These are phyloP conservation scores for Lactifluus pinguis DNA, from an alignment of 768 basidiomycete species.

Conservation along the genomic window DNA sequence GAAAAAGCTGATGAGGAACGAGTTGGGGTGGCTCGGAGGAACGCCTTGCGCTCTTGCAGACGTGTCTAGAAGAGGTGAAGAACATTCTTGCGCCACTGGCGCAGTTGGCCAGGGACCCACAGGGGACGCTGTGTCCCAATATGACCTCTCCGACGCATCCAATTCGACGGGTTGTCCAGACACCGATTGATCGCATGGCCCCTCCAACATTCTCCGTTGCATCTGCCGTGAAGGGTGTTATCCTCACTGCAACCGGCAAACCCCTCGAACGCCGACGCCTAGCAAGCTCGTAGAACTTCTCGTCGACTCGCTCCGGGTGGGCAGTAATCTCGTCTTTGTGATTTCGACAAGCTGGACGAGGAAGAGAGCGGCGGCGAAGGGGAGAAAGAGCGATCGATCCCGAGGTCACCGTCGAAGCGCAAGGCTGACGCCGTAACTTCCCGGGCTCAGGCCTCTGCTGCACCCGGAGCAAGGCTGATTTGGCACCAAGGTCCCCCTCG, in stretches of 20 bases:
- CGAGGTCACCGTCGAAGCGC: slow-evolving; percentile 31
- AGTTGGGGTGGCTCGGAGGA: slow-evolving; percentile 46
- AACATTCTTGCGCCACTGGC: slow-evolving; percentile 50
- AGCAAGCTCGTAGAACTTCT: slow-evolving; percentile 59
- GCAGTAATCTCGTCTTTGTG: slow-evolving; percentile 54
- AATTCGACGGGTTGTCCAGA: slow-evolving; percentile 34
- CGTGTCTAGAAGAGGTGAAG: slow-evolving; percentile 65
- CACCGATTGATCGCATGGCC: slow-evolving; percentile 40
- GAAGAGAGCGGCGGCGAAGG: slow-evolving; percentile 25
- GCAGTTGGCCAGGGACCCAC: slow-evolving; percentile 27
- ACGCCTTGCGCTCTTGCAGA: slow-evolving; percentile 43
- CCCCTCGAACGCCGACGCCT: slow-evolving; percentile 60
- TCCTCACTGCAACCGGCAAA: slow-evolving; percentile 73
- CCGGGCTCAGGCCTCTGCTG: not conserved
- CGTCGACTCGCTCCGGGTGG: slow-evolving; percentile 47
- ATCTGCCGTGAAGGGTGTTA: slow-evolving; percentile 49
- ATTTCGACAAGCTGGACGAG: slow-evolving; percentile 37
- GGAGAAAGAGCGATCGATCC: slow-evolving; percentile 20
- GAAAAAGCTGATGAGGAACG: slow-evolving; percentile 47
- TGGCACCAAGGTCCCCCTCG: slow-evolving; percentile 34
- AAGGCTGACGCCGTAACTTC: not conserved
- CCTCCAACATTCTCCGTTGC: slow-evolving; percentile 21
- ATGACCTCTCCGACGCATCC: slow-evolving; percentile 6
- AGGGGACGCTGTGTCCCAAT: slow-evolving; percentile 23
- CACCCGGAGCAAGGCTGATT: not conserved